These are phyloP conservation scores for Isoetes taiwanensis DNA, from an alignment of 75 land plant genomes.

Conservation along the genomic window DNA sequence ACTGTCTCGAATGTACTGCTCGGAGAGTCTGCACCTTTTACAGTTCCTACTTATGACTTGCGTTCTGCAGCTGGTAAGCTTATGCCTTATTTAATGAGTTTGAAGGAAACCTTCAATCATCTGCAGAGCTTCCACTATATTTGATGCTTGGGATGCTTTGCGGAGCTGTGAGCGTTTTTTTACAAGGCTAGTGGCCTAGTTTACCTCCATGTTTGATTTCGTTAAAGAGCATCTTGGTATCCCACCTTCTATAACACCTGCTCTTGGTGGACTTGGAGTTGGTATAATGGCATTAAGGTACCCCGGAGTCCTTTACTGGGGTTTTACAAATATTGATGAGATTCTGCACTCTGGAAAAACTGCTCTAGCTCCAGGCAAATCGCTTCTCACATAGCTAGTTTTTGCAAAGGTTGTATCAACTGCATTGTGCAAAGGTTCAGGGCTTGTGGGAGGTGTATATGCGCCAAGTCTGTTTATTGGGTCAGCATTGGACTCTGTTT, in stretches of 20 bases:
- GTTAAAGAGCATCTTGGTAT: conserved; percentile 65
- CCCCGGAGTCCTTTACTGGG: conserved; percentile 95
- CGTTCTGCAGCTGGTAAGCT: conserved; percentile 99
- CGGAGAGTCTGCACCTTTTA: conserved; percentile 81
- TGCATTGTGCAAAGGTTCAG: conserved; percentile 93
- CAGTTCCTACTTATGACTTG: conserved; percentile 87
- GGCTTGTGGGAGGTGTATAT: conserved; percentile 96
- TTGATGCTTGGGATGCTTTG: conserved; percentile 91
- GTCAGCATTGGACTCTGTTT: conserved; percentile 93
- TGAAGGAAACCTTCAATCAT: no score
- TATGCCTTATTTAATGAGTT: no score
- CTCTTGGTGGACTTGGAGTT: conserved; percentile 86
- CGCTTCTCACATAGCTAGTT: conserved; percentile 70
- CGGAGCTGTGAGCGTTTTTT: conserved; percentile 89
- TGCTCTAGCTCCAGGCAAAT: conserved; percentile 92
- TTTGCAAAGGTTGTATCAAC: conserved; percentile 92
- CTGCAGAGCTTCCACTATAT: conserved; percentile 89
- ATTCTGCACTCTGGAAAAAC: conserved; percentile 88
- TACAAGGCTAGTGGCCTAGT: conserved; percentile 77
- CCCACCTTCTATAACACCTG: conserved; percentile 78
- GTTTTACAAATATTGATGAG: conserved; percentile 97
- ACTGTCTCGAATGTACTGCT: conserved; percentile 82
- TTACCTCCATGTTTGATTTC: conserved; percentile 51
- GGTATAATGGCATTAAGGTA: conserved; percentile 84
- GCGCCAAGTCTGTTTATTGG: conserved; percentile 99